phyloP scores from a whole-genome alignment of 345 rosid genomes.

The Lepidium sativum region DNA sequence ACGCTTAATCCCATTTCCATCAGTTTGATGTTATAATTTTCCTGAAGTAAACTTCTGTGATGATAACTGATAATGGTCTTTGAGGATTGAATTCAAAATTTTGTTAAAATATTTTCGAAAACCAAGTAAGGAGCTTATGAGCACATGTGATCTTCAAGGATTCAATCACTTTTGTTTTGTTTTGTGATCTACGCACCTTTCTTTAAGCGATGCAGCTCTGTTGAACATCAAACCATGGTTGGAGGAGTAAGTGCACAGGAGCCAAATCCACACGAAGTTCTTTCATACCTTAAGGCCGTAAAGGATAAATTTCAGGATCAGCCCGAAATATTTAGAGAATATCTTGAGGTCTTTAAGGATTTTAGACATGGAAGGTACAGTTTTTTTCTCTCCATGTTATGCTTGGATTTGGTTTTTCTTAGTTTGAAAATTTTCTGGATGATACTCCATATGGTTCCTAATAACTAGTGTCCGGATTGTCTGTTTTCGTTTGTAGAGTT shows the following conservation, averaged over 20 bases:
- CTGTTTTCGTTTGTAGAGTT: conserved; percentile 35
- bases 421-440: background rate
- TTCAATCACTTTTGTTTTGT: background rate
- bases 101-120: background rate
- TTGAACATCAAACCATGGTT: conserved; percentile 41
- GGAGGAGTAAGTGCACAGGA: conserved; percentile 41
- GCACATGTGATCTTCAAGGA: background rate
- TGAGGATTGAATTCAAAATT: background rate
- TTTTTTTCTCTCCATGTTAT: background rate
- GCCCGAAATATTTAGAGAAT: conserved; percentile 65
- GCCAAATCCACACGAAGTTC: conserved; percentile 72
- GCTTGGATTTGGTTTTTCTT: background rate
- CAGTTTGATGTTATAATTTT: conserved; percentile 31
- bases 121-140: background rate
- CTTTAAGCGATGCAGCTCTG: conserved; percentile 37
- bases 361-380: conserved; percentile 70
- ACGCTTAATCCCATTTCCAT: conserved; percentile 38
- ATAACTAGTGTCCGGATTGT: background rate
- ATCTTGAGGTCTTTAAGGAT: conserved; percentile 87
- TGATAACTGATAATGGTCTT: background rate
- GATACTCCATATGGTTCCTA: background rate
- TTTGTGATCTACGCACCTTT: background rate
- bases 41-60: too few relatives aligned
- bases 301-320: conserved; percentile 67
- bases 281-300: conserved; percentile 82